Conservation (phyloP, 768 basidiomycete species). For the Saitozyma podzolica region DNA sequence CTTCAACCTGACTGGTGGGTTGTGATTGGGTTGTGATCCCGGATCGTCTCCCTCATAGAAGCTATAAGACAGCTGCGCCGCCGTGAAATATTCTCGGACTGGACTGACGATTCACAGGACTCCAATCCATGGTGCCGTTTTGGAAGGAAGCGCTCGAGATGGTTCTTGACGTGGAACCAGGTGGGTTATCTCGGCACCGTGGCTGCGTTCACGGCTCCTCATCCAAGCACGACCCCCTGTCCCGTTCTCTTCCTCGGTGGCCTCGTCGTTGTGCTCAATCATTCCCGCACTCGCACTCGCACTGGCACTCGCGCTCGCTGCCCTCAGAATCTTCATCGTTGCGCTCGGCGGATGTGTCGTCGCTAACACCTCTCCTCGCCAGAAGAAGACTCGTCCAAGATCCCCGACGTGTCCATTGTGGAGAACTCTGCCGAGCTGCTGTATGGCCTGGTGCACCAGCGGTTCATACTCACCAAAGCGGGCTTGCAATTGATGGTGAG, state of each 20-base stretch:
- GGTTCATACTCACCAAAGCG: constrained; percentile 91
- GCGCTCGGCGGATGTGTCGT: background rate
- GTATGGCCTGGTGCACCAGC: constrained; percentile 95
- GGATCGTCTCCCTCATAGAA: background rate
- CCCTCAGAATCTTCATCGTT: background rate
- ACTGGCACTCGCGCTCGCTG: too few relatives aligned
- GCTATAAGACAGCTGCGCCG: background rate
- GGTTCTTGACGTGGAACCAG: constrained; percentile 98
- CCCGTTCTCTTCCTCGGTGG: too few relatives aligned
- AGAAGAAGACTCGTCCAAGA: constrained; percentile 86
- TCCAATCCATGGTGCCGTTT: constrained; percentile 73
- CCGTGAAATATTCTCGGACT: background rate
- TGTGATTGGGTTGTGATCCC: background rate
- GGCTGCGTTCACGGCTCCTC: too few relatives aligned
- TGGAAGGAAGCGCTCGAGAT: constrained; percentile 99
- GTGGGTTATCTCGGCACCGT: constrained; percentile 58
- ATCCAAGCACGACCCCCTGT: too few relatives aligned
- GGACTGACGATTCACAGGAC: constrained; percentile 23
- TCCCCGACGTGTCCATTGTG: constrained; percentile 97
- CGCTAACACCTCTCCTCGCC: background rate
- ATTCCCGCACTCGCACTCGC: too few relatives aligned
- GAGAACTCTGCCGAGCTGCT: constrained; percentile 96
- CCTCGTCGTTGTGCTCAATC: too few relatives aligned
- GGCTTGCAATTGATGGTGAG: constrained; percentile 91
- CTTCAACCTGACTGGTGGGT: constrained; percentile 88